Base-by-base conservation (phyloP, 306 rosid genomes). In the Elaeagnus macrophylla region DNA sequence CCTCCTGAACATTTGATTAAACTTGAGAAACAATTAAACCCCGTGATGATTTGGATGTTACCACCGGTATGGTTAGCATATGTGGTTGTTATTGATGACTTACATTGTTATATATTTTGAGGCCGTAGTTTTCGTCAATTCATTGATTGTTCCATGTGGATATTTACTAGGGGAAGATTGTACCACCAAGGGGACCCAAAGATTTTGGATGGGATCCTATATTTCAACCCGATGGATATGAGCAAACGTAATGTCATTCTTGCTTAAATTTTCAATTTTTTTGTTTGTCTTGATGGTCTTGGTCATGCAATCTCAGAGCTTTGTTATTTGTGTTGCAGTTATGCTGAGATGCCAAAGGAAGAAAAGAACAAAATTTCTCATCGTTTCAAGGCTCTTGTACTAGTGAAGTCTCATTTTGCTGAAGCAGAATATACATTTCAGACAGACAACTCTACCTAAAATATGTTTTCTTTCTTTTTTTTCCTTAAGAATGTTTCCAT, bases 151-250 rank as follows among this genome's bases (percentile, higher is more conserved):
- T 20, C 38, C n/a, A 10, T 10, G 10, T n/a, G 71, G 37, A 53
- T 42, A 20, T 20, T 20, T 71, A 25, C 42, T 19, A 87, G 95
- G 96, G 99, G 53, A 82, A 78, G 83, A 87, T 87, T 61, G 96
- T 87, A 76, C 80, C 70, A 40, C 67, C 93, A 17, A 82, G 96
- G 71, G 99, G 99, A 68, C 93, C 99, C 7, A 73, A 77, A 63
- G 89, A 84, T 79, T 91, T 91, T 43, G 96, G 97, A 68, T 91
- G 97, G 95, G 96, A 86, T 82, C 89, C 97, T 2, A 61, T 91
- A 41, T 91, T 91, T 64, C 95, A 87, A 64, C 99, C 96, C 0
- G 83, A 91, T 48, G 96, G 95, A 62, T 84, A 49, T 19, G 78
- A 80, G 40, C 89, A 82, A 84, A 87, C 96, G 96, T 87, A 75